Percentiles rank a stretch among this genome's conserved stretches.
Evolutionary conservation across 2,329 filamentous ascomycete species (phyloP).

Genomic region (Aspergillus proliferans): DNA sequence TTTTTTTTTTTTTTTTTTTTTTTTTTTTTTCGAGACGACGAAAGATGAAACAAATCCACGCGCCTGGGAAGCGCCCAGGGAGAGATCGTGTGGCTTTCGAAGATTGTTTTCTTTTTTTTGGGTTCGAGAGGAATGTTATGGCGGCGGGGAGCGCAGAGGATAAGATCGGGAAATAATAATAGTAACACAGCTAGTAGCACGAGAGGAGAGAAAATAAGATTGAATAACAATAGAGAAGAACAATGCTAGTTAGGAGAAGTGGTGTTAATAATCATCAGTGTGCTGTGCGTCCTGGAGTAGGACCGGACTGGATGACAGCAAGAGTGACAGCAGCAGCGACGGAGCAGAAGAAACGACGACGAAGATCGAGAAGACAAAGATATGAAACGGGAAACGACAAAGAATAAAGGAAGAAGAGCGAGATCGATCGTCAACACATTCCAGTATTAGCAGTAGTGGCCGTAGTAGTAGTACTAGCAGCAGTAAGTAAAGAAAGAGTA

Average conservation of each 20-base stretch:
- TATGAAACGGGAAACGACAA: too few species aligned
- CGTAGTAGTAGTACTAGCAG: too few species aligned
- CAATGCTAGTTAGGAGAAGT: constrained; percentile 1
- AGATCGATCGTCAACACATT: too few species aligned
- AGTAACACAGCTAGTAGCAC: neutral
- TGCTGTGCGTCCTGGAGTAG: constrained; percentile 2
- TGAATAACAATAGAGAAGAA: constrained; percentile 4
- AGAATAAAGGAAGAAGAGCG: too few species aligned
- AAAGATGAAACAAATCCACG: neutral
- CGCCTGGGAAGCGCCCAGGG: neutral
- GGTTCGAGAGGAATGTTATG: neutral
- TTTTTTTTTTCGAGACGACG: neutral
- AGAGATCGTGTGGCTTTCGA: too few species aligned
- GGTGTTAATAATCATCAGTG: neutral
- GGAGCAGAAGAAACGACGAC: too few species aligned
- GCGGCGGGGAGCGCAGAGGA: neutral
- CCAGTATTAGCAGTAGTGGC: too few species aligned
- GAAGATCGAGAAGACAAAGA: too few species aligned
- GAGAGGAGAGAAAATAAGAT: constrained; percentile 1
- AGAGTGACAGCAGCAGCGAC: too few species aligned
- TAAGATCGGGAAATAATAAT: neutral
- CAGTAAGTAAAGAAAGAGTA: too few species aligned
- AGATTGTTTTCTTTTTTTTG: too few species aligned
- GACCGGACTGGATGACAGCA: constrained; percentile 1
- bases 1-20: too few species aligned